A percentile compares a stretch with the other conserved stretches of the same genome.
Conservation (phyloP, 2,329 filamentous ascomycete species). For the Tolypocladium pustulatum region DNA sequence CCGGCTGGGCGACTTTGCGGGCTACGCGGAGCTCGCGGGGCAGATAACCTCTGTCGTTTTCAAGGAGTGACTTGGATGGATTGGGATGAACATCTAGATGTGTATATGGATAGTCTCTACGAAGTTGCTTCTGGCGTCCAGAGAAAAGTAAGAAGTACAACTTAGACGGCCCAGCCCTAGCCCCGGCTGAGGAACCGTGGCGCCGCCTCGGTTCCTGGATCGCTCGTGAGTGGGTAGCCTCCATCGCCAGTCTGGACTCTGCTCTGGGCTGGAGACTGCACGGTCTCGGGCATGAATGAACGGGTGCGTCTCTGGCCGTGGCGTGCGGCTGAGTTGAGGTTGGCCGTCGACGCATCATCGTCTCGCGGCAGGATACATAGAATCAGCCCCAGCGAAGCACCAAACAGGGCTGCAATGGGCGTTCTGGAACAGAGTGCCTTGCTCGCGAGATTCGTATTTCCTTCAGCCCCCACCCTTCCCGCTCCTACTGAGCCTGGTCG, state of each 20-base stretch:
- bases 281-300: background rate
- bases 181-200: background rate
- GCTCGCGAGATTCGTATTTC: background rate
- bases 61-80: conserved; percentile 20
- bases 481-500: too few species aligned
- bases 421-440: background rate
- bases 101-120: background rate
- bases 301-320: background rate
- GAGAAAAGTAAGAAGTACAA: background rate
- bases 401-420: background rate
- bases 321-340: background rate
- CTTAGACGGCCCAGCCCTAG: background rate
- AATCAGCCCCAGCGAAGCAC: background rate
- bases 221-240: background rate
- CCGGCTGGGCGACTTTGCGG: conserved; percentile 36
- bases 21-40: conserved; percentile 29
- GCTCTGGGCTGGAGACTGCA: background rate
- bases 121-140: background rate
- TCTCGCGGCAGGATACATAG: background rate
- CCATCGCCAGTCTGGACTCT: background rate
- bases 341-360: background rate
- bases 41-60: conserved; percentile 37
- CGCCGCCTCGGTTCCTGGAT: background rate
- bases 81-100: background rate
- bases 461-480: too few species aligned